phyloP scores from a whole-genome alignment of 1,284 basidiomycete genomes.

The Leccinum huronense region DNA sequence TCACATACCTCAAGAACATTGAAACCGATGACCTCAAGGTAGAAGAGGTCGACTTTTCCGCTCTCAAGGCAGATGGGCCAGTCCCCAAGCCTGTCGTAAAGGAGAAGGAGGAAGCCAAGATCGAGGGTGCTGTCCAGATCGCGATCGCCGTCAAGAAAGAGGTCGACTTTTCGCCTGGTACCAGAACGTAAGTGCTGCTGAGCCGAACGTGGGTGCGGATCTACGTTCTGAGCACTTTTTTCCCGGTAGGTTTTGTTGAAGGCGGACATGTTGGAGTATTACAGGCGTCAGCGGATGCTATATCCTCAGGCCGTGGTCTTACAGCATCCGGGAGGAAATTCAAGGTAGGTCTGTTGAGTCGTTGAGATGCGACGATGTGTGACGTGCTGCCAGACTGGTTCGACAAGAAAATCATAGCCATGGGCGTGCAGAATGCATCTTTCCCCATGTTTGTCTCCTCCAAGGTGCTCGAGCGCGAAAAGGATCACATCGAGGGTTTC shows the following conservation, averaged over 20 bases:
- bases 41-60: slow-evolving; percentile 72
- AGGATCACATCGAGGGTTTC: slow-evolving; percentile 99
- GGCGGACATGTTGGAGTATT: slow-evolving; percentile 99
- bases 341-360: slow-evolving; percentile 66
- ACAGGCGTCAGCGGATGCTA: slow-evolving; percentile 97
- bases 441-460: slow-evolving; percentile 99
- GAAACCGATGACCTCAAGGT: slow-evolving; percentile 62
- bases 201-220: background rate
- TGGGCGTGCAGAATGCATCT: slow-evolving; percentile 96
- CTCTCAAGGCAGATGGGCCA: slow-evolving; percentile 52
- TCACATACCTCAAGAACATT: slow-evolving; percentile 69
- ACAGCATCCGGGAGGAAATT: slow-evolving; percentile 95
- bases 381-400: slow-evolving; percentile 74
- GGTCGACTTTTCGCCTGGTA: slow-evolving; percentile 95
- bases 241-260: slow-evolving; percentile 84
- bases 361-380: slow-evolving; percentile 7
- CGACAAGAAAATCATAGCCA: slow-evolving; percentile 87
- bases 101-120: slow-evolving; percentile 75
- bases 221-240: slow-evolving; percentile 8
- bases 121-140: slow-evolving; percentile 86
- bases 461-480: slow-evolving; percentile 93
- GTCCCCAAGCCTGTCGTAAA: slow-evolving; percentile 46
- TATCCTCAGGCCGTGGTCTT: slow-evolving; percentile 97
- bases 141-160: slow-evolving; percentile 95
- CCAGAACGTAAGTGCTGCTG: slow-evolving; percentile 65